A percentile compares a stretch with the other conserved stretches of the same genome.
Conservation (phyloP, 129 eudicot species). For the Chrysanthemum makinoi region DNA sequence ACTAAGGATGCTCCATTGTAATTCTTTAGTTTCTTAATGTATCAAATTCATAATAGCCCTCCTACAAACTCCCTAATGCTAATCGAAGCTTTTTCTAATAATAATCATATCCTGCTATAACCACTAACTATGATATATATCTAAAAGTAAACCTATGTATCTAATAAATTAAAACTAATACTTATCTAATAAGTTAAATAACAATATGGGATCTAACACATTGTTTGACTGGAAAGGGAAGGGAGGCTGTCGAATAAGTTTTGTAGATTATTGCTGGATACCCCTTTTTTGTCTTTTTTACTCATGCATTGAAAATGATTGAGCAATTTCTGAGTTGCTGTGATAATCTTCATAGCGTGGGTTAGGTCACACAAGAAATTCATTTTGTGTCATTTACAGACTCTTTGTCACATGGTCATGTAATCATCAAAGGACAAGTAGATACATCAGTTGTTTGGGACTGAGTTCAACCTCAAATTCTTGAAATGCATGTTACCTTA, state of each 20-base stretch:
- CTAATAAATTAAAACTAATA: no score
- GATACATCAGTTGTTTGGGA: constrained; percentile 10
- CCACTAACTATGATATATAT: no score
- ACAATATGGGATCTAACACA: neutral
- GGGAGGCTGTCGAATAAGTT: neutral
- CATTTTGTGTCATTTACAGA: neutral
- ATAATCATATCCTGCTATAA: no score
- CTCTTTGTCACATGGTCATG: constrained; percentile 18
- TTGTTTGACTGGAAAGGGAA: constrained; percentile 3
- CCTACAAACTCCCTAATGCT: no score
- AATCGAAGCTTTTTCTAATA: no score
- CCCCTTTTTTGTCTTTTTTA: no score
- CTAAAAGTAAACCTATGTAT: no score
- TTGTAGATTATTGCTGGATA: neutral
- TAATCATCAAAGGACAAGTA: constrained; percentile 18
- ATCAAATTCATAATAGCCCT: no score
- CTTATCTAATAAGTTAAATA: no score
- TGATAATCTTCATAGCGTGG: neutral
- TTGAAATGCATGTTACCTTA: constrained; percentile 18
- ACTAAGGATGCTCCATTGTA: neutral
- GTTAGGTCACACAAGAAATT: constrained; percentile 13
- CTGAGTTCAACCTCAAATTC: neutral
- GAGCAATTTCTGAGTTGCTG: constrained; percentile 11
- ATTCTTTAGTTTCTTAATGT: no score
- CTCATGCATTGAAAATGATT: constrained; percentile 7